phyloP scores from a whole-genome alignment of 1,284 basidiomycete genomes.

The Melampsora americana region DNA sequence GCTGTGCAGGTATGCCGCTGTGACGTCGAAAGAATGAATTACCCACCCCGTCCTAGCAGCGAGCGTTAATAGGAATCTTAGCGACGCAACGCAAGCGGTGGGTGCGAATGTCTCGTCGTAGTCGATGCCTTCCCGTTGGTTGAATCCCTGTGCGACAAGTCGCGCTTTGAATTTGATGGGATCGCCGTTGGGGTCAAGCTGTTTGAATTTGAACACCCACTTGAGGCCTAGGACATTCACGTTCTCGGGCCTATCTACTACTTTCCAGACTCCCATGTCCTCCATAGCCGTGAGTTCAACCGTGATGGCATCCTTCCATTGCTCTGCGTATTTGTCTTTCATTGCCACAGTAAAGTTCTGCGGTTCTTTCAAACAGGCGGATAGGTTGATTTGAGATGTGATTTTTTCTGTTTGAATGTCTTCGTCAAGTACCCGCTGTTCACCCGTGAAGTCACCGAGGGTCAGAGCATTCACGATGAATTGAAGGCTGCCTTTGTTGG shows the following conservation, averaged over 20 bases:
- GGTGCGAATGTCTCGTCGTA: background rate
- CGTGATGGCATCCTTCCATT: background rate
- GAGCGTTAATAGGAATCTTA: too few relatives aligned
- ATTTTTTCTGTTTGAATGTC: background rate
- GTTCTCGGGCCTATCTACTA: too few relatives aligned
- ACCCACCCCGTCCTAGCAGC: too few relatives aligned
- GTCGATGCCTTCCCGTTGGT: background rate
- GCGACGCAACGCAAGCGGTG: too few relatives aligned
- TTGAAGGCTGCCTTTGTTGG: background rate
- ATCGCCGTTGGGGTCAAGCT: background rate
- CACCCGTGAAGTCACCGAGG: background rate
- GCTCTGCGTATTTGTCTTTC: background rate
- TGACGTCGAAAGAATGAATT: too few relatives aligned
- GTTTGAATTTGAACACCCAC: background rate
- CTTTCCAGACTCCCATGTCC: constrained; percentile 1
- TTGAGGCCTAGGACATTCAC: background rate
- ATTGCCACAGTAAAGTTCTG: background rate
- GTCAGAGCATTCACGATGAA: background rate
- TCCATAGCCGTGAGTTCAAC: background rate
- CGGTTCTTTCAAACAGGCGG: background rate
- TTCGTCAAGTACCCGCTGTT: background rate
- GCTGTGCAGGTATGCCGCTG: too few relatives aligned
- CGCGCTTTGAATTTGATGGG: background rate
- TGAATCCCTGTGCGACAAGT: background rate
- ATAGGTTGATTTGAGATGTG: background rate